Percentiles rank a stretch among this genome's conserved stretches.
Evolutionary conservation across 768 basidiomycete genomes (phyloP).

Genomic region (Pleurotus tuber-regium): DNA sequence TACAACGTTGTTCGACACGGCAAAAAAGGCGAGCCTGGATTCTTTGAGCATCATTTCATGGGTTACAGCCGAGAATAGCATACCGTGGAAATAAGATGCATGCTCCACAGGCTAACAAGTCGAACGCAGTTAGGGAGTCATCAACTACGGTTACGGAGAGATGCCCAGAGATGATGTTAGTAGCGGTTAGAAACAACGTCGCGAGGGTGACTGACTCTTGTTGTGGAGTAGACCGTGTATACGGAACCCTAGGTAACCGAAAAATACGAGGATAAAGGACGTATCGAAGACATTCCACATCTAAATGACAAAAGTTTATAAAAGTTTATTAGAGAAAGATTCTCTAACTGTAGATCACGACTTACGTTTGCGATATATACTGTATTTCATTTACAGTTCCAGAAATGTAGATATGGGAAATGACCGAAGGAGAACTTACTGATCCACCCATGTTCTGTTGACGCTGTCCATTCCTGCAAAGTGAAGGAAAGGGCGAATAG

Average conservation of each 20-base stretch:
- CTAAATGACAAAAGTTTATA: slow-evolving; percentile 32
- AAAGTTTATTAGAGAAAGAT: too few relatives aligned
- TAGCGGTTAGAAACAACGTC: slow-evolving; percentile 11
- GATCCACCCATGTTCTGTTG: slow-evolving; percentile 85
- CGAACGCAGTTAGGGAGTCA: slow-evolving; percentile 69
- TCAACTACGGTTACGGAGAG: slow-evolving; percentile 25
- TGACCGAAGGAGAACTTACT: slow-evolving; percentile 43
- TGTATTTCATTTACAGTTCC: slow-evolving; percentile 16
- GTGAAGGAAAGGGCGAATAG: slow-evolving; percentile 76
- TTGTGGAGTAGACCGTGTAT: slow-evolving; percentile 54
- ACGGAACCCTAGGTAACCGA: slow-evolving; percentile 65
- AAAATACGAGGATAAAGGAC: slow-evolving; percentile 65
- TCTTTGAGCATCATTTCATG: slow-evolving; percentile 1
- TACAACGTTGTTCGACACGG: slow-evolving; percentile 74
- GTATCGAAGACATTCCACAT: slow-evolving; percentile 93
- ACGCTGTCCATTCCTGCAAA: slow-evolving; percentile 84
- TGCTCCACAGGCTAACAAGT: slow-evolving; percentile 79
- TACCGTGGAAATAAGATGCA: slow-evolving; percentile 85
- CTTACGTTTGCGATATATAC: slow-evolving; percentile 84
- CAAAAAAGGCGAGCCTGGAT: slow-evolving; percentile 72
- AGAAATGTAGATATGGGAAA: too few relatives aligned
- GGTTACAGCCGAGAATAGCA: slow-evolving; percentile 11
- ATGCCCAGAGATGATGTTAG: neutral
- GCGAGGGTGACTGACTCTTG: slow-evolving; percentile 40
- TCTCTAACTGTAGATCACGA: too few relatives aligned